phyloP scores from a whole-genome alignment of 2,329 filamentous ascomycete genomes.

The Colletotrichum incanum region DNA sequence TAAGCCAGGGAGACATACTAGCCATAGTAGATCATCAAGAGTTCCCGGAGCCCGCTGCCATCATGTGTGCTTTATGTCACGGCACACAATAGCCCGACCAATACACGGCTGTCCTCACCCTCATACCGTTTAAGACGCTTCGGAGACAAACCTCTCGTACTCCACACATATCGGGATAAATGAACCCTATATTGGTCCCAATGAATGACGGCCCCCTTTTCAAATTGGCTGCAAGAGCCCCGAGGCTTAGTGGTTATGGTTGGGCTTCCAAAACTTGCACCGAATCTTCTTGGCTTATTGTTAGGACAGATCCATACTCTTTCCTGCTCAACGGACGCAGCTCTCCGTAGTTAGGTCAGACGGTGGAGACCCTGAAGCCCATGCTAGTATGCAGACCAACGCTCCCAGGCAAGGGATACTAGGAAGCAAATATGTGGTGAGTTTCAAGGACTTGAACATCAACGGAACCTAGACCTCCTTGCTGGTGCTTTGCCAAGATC shows the following conservation, averaged over 20 bases:
- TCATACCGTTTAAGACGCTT: neutral
- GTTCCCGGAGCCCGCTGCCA: neutral
- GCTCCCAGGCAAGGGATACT: neutral
- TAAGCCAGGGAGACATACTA: too few relatives aligned
- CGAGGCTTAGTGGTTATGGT: neutral
- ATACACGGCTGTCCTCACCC: neutral
- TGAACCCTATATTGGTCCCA: constrained; percentile 13
- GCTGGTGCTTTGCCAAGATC: neutral
- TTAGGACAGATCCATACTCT: neutral
- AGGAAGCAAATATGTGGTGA: neutral
- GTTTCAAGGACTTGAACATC: neutral
- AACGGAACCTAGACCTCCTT: constrained; percentile 22
- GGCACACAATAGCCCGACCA: neutral
- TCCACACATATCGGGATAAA: constrained; percentile 12
- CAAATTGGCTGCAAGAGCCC: neutral
- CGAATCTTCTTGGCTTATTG: neutral
- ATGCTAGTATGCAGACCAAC: neutral
- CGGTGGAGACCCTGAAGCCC: neutral
- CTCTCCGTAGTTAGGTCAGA: constrained; percentile 3
- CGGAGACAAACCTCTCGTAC: neutral
- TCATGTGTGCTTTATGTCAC: neutral
- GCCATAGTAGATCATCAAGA: neutral
- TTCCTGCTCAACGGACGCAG: constrained; percentile 10
- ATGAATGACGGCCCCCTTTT: neutral
- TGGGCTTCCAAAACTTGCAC: neutral